Percentiles rank a stretch among this genome's conserved stretches.
phyloP scores from a whole-genome alignment of 73 alveolate species.

The Paramecium biaurelia region DNA sequence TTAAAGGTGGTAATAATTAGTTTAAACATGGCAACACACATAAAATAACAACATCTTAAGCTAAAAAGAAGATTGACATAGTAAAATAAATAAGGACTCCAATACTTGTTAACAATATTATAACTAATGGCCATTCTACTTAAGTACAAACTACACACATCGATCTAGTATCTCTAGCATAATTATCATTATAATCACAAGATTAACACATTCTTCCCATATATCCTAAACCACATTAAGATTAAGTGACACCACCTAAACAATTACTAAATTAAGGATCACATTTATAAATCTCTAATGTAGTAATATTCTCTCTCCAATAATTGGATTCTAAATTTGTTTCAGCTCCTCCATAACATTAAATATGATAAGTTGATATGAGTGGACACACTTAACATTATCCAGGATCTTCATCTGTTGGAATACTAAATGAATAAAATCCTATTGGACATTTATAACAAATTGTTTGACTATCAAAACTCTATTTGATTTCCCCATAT shows the following conservation, averaged over 20 bases:
- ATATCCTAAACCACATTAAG: conserved; percentile 26
- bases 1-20: conserved; percentile 18
- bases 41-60: conserved; percentile 14
- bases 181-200: not conserved
- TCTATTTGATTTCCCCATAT: not conserved
- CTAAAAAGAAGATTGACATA: conserved; percentile 14
- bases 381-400: conserved; percentile 21
- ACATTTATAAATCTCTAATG: not conserved
- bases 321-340: not conserved
- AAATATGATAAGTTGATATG: not conserved
- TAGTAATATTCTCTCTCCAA: conserved; percentile 36
- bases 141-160: not conserved
- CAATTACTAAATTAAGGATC: not conserved
- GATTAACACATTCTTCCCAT: not conserved
- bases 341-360: conserved; percentile 45
- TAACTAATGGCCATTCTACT: not conserved
- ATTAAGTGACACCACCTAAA: not conserved
- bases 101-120: not conserved
- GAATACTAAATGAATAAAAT: conserved; percentile 5
- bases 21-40: conserved; percentile 35
- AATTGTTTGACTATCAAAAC: not conserved
- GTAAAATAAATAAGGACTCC: not conserved
- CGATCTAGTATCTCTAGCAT: conserved; percentile 18
- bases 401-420: conserved; percentile 8
- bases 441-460: not conserved